phyloP scores from a whole-genome alignment of 768 basidiomycete species.

The Rhodosporidiobolus sp. region DNA sequence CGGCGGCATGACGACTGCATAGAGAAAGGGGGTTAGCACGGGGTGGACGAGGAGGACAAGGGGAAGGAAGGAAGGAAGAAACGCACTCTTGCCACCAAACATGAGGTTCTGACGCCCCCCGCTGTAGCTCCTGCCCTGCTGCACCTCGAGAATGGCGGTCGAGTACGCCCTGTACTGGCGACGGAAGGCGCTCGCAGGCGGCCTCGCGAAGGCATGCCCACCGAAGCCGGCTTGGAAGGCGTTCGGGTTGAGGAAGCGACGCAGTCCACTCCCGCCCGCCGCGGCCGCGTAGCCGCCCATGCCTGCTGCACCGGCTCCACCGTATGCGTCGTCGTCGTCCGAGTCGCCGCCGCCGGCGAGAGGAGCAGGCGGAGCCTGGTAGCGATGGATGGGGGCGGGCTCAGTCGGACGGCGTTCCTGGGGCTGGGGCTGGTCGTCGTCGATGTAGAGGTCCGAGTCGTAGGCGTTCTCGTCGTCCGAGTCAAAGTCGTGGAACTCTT shows the following conservation, averaged over 20 bases:
- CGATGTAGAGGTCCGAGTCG: conserved; percentile 35
- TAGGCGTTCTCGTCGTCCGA: conserved; percentile 33
- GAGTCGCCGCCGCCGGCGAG: not conserved
- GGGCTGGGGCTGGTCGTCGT: conserved; percentile 18
- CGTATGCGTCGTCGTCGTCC: conserved; percentile 18
- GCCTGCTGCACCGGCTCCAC: not conserved
- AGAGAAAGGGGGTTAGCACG: not conserved
- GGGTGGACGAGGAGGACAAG: not conserved
- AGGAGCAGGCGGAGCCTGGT: conserved; percentile 26
- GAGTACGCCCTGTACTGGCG: conserved; percentile 73
- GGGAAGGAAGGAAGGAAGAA: conserved; percentile 3
- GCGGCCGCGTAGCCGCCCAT: conserved; percentile 11
- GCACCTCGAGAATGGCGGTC: conserved; percentile 43
- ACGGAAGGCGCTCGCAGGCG: conserved; percentile 71
- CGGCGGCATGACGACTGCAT: conserved; percentile 92
- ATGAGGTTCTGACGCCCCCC: conserved; percentile 78
- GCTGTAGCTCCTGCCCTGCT: conserved; percentile 41
- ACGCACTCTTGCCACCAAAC: conserved; percentile 94
- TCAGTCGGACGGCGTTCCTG: not conserved
- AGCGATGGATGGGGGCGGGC: conserved; percentile 23
- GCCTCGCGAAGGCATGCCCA: conserved; percentile 38
- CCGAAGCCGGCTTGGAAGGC: conserved; percentile 42
- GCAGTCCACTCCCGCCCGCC: conserved; percentile 10
- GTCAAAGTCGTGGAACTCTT: conserved; percentile 36
- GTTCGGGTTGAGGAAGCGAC: conserved; percentile 31